Percentiles rank a stretch among this genome's conserved stretches.
These are phyloP conservation scores for Termitomyces sp. DNA, from an alignment of 768 basidiomycete genomes.

Conservation along the genomic window DNA sequence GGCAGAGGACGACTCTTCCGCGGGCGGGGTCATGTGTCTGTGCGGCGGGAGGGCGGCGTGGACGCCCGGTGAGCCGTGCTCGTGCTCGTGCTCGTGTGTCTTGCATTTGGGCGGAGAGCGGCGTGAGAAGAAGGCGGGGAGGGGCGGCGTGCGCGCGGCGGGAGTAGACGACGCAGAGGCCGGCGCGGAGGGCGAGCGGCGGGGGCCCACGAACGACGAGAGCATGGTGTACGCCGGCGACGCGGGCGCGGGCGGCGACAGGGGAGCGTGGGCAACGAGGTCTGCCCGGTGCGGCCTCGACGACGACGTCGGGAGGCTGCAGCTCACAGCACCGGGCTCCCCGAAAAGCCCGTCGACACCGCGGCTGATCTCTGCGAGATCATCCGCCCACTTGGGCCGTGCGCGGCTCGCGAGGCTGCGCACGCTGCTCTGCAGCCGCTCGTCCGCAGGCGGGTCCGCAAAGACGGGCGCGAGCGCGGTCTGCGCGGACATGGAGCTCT, in stretches of 20 bases:
- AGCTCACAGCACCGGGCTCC: slow-evolving; percentile 28
- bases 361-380: slow-evolving; percentile 59
- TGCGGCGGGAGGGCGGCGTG: slow-evolving; percentile 19
- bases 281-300: no score
- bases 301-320: slow-evolving; percentile 37
- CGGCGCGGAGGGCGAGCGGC: slow-evolving; percentile 12
- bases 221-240: slow-evolving; percentile 62
- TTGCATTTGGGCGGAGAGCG: slow-evolving; percentile 8
- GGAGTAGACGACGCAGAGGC: slow-evolving; percentile 21
- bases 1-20: slow-evolving; percentile 38
- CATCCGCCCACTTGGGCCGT: slow-evolving; percentile 62
- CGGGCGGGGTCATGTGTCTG: slow-evolving; percentile 48
- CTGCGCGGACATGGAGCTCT: slow-evolving; percentile 71
- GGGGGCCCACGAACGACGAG: slow-evolving; percentile 41
- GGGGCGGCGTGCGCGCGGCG: background rate
- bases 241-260: slow-evolving; percentile 32
- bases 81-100: slow-evolving; percentile 2
- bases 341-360: slow-evolving; percentile 58
- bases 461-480: slow-evolving; percentile 44
- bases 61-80: slow-evolving; percentile 14
- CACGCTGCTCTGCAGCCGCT: no score
- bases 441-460: slow-evolving; percentile 41
- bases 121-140: slow-evolving; percentile 18
- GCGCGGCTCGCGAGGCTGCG: no score
- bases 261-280: no score